phyloP scores from a whole-genome alignment of 179 eudicot species.

The Gypsophila paniculata region DNA sequence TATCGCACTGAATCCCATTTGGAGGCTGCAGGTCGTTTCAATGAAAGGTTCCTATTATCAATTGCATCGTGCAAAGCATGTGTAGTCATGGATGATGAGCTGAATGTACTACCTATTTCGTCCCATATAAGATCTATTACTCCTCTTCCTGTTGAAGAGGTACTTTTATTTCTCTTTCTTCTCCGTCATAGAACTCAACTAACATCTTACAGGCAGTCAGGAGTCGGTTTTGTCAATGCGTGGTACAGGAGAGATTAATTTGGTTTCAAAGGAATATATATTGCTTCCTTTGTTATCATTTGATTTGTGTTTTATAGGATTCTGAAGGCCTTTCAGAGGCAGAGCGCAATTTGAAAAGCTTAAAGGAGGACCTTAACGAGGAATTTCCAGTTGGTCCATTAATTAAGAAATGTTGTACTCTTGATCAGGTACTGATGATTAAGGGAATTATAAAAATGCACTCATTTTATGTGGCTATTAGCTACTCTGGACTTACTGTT shows the following conservation, averaged over 20 bases:
- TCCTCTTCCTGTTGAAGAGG: constrained; percentile 62
- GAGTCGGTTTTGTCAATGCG: too few relatives aligned
- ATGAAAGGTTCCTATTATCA: constrained; percentile 83
- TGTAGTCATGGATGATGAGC: constrained; percentile 83
- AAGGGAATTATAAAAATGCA: not conserved
- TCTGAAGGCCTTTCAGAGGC: constrained; percentile 75
- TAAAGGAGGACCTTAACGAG: constrained; percentile 65
- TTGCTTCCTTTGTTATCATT: not conserved
- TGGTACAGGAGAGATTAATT: too few relatives aligned
- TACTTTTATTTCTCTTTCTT: constrained; percentile 19
- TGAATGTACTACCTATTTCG: constrained; percentile 81
- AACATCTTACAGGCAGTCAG: too few relatives aligned
- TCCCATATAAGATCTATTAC: constrained; percentile 68
- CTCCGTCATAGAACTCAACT: too few relatives aligned
- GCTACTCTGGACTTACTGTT: not conserved
- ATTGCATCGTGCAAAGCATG: constrained; percentile 82
- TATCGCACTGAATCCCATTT: constrained; percentile 88
- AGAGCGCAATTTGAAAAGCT: constrained; percentile 50
- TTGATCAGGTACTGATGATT: constrained; percentile 62
- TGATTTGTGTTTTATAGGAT: constrained; percentile 39
- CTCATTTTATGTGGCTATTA: not conserved
- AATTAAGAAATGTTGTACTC: constrained; percentile 71
- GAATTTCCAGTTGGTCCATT: constrained; percentile 82
- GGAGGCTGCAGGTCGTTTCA: constrained; percentile 67
- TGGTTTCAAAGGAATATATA: constrained; percentile 5